phyloP scores from a whole-genome alignment of 177 flowering plant genomes.

The Vitis hybrid region DNA sequence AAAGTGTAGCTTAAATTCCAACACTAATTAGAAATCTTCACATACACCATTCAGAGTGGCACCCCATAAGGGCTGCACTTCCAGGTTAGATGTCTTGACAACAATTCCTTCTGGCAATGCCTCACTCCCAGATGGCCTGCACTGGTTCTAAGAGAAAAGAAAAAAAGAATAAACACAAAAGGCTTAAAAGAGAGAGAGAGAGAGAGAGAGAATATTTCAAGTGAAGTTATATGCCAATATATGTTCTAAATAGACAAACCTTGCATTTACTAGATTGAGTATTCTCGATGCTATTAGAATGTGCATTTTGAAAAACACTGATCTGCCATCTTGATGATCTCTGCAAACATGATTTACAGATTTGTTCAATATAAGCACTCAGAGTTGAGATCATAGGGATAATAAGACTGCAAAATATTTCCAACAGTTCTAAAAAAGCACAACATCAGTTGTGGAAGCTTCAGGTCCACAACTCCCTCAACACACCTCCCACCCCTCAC shows the following conservation, averaged over 20 bases:
- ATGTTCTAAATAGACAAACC: slow-evolving; percentile 30
- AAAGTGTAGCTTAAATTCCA: background rate
- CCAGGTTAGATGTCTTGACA: slow-evolving; percentile 51
- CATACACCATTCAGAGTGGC: slow-evolving; percentile 32
- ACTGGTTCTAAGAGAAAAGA: slow-evolving; percentile 32
- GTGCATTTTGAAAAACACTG: background rate
- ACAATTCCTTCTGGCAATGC: slow-evolving; percentile 66
- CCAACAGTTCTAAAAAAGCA: too few species aligned
- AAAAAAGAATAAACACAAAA: background rate
- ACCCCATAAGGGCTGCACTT: slow-evolving; percentile 64
- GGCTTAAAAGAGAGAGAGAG: background rate
- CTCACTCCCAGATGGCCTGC: slow-evolving; percentile 56
- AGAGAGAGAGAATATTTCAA: slow-evolving; percentile 1
- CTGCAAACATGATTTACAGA: slow-evolving; percentile 19
- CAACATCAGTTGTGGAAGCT: too few species aligned
- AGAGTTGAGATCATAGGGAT: background rate
- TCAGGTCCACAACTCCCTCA: too few species aligned
- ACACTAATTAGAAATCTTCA: background rate
- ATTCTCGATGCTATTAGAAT: slow-evolving; percentile 14
- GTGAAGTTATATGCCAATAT: background rate
- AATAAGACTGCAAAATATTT: too few species aligned
- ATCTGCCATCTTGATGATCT: slow-evolving; percentile 29
- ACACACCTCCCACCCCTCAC: too few species aligned
- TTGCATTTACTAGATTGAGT: slow-evolving; percentile 32
- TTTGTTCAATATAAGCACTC: background rate